Conservation (phyloP, 2,329 filamentous ascomycete species). For the Shiraia sp. region DNA sequence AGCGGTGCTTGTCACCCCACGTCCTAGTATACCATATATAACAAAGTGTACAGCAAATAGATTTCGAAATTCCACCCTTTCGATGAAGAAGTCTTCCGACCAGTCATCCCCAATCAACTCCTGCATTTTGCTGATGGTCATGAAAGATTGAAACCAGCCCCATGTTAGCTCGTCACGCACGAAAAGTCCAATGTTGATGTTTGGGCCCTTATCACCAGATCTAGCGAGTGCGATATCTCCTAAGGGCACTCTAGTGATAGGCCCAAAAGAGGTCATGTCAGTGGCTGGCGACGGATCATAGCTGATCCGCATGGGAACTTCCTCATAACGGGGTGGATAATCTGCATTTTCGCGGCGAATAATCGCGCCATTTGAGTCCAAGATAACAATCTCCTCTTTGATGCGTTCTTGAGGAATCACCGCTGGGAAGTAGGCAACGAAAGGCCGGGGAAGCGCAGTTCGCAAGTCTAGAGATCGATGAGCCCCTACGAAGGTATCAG, state of each 20-base stretch:
- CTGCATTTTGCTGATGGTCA: constrained; percentile 14
- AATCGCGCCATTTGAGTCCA: constrained; percentile 2
- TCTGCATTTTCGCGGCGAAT: background rate
- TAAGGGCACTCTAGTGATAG: constrained; percentile 39
- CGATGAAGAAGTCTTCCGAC: constrained; percentile 10
- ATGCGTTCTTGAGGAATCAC: constrained; percentile 20
- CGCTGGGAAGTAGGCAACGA: constrained; percentile 14
- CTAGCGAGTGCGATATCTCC: constrained; percentile 36
- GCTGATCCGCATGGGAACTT: constrained; percentile 14
- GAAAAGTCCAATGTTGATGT: constrained; percentile 29
- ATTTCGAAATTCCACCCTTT: constrained; percentile 14
- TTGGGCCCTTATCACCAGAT: constrained; percentile 31
- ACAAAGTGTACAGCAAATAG: constrained; percentile 47
- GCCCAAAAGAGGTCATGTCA: constrained; percentile 31
- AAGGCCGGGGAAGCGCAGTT: constrained; percentile 40
- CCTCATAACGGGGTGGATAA: constrained; percentile 8
- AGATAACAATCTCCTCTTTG: constrained; percentile 11
- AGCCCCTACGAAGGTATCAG: too few species aligned
- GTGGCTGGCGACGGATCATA: constrained; percentile 34
- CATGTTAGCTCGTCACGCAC: constrained; percentile 24
- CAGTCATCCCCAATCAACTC: constrained; percentile 22
- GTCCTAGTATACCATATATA: constrained; percentile 50
- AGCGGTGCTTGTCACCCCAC: too few species aligned
- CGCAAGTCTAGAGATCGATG: constrained; percentile 45
- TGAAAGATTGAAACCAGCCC: constrained; percentile 24